Base-by-base conservation (phyloP, 1,284 basidiomycete genomes). In the Rhodotorula sp. region DNA sequence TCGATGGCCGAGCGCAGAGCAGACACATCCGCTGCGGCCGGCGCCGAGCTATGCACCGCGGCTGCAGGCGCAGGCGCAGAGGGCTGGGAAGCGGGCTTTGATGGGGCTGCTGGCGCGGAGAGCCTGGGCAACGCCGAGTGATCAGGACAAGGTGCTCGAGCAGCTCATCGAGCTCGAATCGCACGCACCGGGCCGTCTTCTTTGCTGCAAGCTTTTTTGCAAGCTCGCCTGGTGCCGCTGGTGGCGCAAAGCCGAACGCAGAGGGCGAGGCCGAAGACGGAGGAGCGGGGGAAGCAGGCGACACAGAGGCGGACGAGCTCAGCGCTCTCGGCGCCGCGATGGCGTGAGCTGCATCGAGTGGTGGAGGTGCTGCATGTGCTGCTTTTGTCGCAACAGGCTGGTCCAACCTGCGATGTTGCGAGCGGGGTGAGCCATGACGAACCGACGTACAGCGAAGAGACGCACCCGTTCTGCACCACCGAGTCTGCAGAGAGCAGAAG, bases 191-290 rank as follows among this genome's bases (percentile, higher is more conserved):
- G 10, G 48, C 41, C n/a, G 10, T 50, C 61, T 62, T 44, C 41
- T 62, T 46, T n/a, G n/a, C 61, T 23, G 53, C 42, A 17, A 54
- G 50, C 61, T 63, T 44, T 44, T 54, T 27, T 10, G 61, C 52
- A 17, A 63, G 52, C 42, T 12, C 4, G 8, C 61, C 61, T 1
- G 61, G 52, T 5, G 42, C 41, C 12, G 61, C 52, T 2, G 61
- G 61, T 3, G 61, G 61, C 14, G 61, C 61, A 25, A 62, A 62
- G 34, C 61, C 52, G n/a, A 53, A 44, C 17, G 61, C 12, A 13
- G 41, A 17, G 14, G 44, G 44, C 41, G n/a, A 41, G 14, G 41
- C 3, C 3, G 41, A 17, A 2, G 23, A n/a, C 13, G 21, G 4
- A 42, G 41, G 16, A 8, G 42, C 61, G 42, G 52, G 52, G 19